A percentile compares a stretch with the other conserved stretches of the same genome.
These are phyloP conservation scores for Penicillium sp. DNA, from an alignment of 2,329 filamentous ascomycete species.

Conservation along the genomic window DNA sequence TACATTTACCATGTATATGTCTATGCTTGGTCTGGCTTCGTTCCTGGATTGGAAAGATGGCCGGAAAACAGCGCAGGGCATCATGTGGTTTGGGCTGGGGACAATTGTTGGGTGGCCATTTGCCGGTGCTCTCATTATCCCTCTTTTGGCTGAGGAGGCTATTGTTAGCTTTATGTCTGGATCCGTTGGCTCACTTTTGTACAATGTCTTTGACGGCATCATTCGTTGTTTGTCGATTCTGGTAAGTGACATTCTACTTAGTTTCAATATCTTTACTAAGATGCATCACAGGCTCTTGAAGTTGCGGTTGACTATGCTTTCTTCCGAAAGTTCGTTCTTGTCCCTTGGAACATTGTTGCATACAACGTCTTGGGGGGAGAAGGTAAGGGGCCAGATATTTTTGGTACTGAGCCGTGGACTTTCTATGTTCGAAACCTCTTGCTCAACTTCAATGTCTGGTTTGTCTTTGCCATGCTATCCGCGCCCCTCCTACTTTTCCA, in stretches of 20 bases:
- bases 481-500: conserved; percentile 75
- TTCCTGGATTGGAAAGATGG: conserved; percentile 89
- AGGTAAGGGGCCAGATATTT: conserved; percentile 80
- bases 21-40: conserved; percentile 77
- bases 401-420: conserved; percentile 93
- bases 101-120: conserved; percentile 94
- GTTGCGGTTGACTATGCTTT: conserved; percentile 75
- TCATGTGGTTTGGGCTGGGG: conserved; percentile 86
- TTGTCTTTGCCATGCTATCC: conserved; percentile 71
- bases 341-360: conserved; percentile 87
- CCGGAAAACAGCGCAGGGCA: conserved; percentile 74
- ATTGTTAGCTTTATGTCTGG: conserved; percentile 54
- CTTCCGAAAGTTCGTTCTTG: conserved; percentile 73
- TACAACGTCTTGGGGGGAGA: conserved; percentile 89
- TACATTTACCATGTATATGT: conserved; percentile 94
- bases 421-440: conserved; percentile 91
- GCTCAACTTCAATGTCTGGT: conserved; percentile 96
- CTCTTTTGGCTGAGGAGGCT: conserved; percentile 76
- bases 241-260: conserved; percentile 49
- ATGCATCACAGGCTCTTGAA: conserved; percentile 59
- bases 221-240: conserved; percentile 66
- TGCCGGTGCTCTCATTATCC: conserved; percentile 73
- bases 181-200: conserved; percentile 58
- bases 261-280: conserved; percentile 20
- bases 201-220: conserved; percentile 65